Evolutionary conservation across 108 stramenopile genomes (phyloP), one percentile per base, ranked within the genome.

Genomic region (Cyclotella distinguenda): DNA sequence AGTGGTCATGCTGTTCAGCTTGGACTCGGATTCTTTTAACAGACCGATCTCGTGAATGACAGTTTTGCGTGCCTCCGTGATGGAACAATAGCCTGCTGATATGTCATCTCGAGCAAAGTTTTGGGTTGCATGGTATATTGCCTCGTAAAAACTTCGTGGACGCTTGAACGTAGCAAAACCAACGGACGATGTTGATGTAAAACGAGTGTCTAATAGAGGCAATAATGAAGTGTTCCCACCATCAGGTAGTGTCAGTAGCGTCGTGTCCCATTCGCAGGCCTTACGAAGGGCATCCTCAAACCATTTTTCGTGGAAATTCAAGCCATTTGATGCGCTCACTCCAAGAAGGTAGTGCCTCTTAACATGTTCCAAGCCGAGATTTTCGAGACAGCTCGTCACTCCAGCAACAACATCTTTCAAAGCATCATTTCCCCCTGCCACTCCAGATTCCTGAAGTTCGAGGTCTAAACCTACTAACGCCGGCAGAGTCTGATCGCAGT

Each of bases 221-320:
- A 33, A 34, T 30, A 38, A 21, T 43, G 59, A 31, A 18, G 45
- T 15, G 19, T 34, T 33, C 21, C 48, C 35, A 23, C 33, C 23
- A 25, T 64, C 53, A 28, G 53, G 5, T 12, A 42, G 49, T 40
- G 63, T 55, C 25, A 78, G 44, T 28, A 78, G 68, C 21, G 57
- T 12, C 43, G 66, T 35, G 50, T 78, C 77, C 77, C 77, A 78
- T 28, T 46, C 58, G 38, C 21, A 60, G 19, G 68, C 60, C 19
- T 49, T 70, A n/a, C 57, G 55, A 23, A 89, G 68, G 6, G 62
- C 57, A 45, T 72, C 78, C 53, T 86, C 84, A 48, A 84, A 86
- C 88, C 88, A 89, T 57, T 81, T 81, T 28, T 89, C 88, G 57
- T 74, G 38, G 19, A 55, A 54, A 23, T 32, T 15, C 28, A 54